Base-by-base conservation (phyloP, 768 basidiomycete species). In the Xerocomellus intermedius region DNA sequence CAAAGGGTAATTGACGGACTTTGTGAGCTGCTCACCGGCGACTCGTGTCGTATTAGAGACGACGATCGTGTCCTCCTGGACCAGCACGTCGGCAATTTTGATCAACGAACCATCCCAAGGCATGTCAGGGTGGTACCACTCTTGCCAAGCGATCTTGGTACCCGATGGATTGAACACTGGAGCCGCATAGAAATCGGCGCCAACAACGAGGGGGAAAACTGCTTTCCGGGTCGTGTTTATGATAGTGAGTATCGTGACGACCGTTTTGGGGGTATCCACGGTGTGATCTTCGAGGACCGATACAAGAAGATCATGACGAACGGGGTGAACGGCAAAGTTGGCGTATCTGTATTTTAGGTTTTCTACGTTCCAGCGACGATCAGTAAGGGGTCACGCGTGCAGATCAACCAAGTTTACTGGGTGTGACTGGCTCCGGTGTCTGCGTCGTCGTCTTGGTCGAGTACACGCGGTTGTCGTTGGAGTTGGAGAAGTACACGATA, bases 221-320 rank as follows among this genome's bases (percentile, higher is more conserved):
- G 70, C 68, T 57, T 79, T 76, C 5, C 74, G 70, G 2, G 59
- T 53, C 0, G 77, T 77, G 66, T 86, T 73, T 60, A 92, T 78
- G 50, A 84, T 63, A 48, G 77, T 77, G 33, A 93, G 79, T 0
- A 76, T 76, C 53, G 79, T 91, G 22, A 77, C 64, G 4, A 80
- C 59, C 1, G 68, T 72, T 38, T 66, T 63, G 1, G 70, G 69
- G 1, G 63, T 69, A 33, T 72, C 69, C 4, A 69, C 63, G 0
- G 85, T 88, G 69, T 90, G 88, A 60, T 91, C 88, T 64, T 93
- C 89, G 24, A 85, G 73, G 41, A 91, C 68, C 2, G 85, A 77
- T 1, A 86, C 78, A 6, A 91, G 64, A 19, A 89, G 70, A 55
- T 82, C 73, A 3, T 77, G 69, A 7, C 79, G 71, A 1, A 63